phyloP scores from a whole-genome alignment of 164 flowering plant genomes.

The Magnolia sinica region DNA sequence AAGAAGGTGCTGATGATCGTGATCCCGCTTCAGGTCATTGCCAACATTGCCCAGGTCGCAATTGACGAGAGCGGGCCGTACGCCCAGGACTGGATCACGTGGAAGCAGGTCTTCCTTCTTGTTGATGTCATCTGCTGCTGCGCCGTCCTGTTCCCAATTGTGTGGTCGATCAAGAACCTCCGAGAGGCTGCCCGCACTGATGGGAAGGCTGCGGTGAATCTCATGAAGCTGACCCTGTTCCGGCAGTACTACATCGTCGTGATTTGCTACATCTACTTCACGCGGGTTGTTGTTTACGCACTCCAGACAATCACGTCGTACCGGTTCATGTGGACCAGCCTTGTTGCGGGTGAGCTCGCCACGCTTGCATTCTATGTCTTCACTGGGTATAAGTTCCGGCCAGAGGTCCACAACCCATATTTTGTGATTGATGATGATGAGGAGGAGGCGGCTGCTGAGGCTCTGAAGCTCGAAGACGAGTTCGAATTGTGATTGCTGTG shows the following conservation, averaged over 20 bases:
- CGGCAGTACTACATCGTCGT: constrained; percentile 88
- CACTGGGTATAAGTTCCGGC: constrained; percentile 80
- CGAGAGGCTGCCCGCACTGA: constrained; percentile 84
- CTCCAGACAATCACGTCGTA: constrained; percentile 81
- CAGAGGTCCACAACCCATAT: constrained; percentile 82
- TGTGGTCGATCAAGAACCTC: constrained; percentile 92
- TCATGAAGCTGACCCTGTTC: constrained; percentile 84
- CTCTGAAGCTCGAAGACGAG: constrained; percentile 69
- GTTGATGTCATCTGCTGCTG: constrained; percentile 92
- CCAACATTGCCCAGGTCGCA: constrained; percentile 81
- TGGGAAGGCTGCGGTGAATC: constrained; percentile 89
- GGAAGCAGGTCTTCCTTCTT: constrained; percentile 85
- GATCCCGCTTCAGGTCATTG: constrained; percentile 85
- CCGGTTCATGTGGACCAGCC: constrained; percentile 76
- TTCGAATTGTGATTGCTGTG: constrained; percentile 51
- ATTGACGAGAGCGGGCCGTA: constrained; percentile 83
- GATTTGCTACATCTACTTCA: constrained; percentile 89
- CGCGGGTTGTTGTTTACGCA: constrained; percentile 79
- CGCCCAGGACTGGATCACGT: constrained; percentile 71
- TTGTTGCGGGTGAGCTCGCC: constrained; percentile 77
- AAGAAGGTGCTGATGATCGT: constrained; percentile 95
- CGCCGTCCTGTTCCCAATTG: constrained; percentile 88
- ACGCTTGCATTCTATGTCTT: constrained; percentile 78
- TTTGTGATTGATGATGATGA: constrained; percentile 88
- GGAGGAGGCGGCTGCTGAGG: constrained; percentile 82